Percentiles rank a stretch among this genome's conserved stretches.
Evolutionary conservation across 352 stramenopile species (phyloP).

Genomic region (Pythium monospermum): DNA sequence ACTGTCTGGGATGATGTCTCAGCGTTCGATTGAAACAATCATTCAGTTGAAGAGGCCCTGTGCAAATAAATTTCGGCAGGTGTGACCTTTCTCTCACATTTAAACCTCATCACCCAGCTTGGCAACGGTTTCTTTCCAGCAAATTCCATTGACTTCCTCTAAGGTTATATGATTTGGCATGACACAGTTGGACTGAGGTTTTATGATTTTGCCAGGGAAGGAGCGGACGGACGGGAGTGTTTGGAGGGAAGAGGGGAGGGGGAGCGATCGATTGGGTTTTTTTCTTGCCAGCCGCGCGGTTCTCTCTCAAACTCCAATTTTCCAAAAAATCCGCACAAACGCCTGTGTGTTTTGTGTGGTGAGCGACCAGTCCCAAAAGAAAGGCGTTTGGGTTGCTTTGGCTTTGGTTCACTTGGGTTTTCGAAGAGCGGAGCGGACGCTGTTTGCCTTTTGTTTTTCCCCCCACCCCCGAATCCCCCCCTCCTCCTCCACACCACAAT

Average conservation of each 20-base stretch:
- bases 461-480: too few species aligned
- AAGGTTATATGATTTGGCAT: slow-evolving; percentile 13
- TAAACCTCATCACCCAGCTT: slow-evolving; percentile 17
- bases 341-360: slow-evolving; percentile 6
- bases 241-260: background rate
- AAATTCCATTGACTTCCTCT: slow-evolving; percentile 5
- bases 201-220: slow-evolving; percentile 1
- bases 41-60: too few species aligned
- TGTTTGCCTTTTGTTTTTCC: slow-evolving; percentile 8
- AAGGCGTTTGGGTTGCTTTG: slow-evolving; percentile 12
- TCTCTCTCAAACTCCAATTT: slow-evolving; percentile 22
- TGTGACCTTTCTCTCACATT: too few species aligned
- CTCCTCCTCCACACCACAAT: slow-evolving; percentile 13
- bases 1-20: too few species aligned
- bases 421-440: slow-evolving; percentile 18
- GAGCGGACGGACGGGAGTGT: slow-evolving; percentile 6
- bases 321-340: slow-evolving; percentile 28
- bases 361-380: slow-evolving; percentile 20
- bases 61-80: too few species aligned
- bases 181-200: slow-evolving; percentile 17
- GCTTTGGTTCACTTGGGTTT: slow-evolving; percentile 22
- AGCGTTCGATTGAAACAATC: too few species aligned
- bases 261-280: slow-evolving; percentile 5
- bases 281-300: background rate
- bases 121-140: slow-evolving; percentile 14